A percentile compares a stretch with the other conserved stretches of the same genome.
These are phyloP conservation scores for Fusarium sp. DNA, from an alignment of 2,329 filamentous ascomycete genomes.

Conservation along the genomic window DNA sequence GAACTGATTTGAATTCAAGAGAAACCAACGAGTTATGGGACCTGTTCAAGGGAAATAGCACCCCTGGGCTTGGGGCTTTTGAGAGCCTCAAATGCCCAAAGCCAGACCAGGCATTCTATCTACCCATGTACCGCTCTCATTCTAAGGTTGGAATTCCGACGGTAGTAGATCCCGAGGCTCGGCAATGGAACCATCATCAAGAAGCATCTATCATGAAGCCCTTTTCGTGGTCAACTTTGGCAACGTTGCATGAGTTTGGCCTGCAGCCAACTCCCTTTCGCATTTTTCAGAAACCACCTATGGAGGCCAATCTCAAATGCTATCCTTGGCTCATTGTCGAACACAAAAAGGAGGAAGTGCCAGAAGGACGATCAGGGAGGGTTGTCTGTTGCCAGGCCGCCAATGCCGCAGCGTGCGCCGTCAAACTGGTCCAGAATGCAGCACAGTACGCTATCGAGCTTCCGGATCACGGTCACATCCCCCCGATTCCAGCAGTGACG, in stretches of 20 bases:
- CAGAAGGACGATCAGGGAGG: neutral
- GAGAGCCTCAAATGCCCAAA: constrained; percentile 13
- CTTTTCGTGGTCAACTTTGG: constrained; percentile 23
- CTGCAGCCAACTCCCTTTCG: constrained; percentile 9
- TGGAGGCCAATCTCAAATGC: constrained; percentile 14
- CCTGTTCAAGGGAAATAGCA: neutral
- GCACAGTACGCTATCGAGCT: constrained; percentile 24
- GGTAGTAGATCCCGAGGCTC: neutral
- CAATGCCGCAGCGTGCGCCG: constrained; percentile 30
- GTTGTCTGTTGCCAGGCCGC: constrained; percentile 24
- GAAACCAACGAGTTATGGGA: constrained; percentile 1
- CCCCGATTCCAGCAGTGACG: constrained; percentile 27
- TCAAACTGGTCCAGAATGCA: constrained; percentile 8
- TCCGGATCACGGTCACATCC: constrained; percentile 14
- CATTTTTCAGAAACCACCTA: neutral
- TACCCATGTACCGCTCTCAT: constrained; percentile 27
- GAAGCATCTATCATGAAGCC: neutral
- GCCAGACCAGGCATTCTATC: constrained; percentile 25
- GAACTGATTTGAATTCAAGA: neutral
- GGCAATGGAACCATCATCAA: constrained; percentile 6
- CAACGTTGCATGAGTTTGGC: neutral
- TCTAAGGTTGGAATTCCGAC: neutral
- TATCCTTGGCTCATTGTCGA: constrained; percentile 40
- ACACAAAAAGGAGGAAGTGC: constrained; percentile 18
- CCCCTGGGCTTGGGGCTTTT: neutral